phyloP scores from a whole-genome alignment of 371 early-diverging fungal genomes.

The Mucor saturninus region DNA sequence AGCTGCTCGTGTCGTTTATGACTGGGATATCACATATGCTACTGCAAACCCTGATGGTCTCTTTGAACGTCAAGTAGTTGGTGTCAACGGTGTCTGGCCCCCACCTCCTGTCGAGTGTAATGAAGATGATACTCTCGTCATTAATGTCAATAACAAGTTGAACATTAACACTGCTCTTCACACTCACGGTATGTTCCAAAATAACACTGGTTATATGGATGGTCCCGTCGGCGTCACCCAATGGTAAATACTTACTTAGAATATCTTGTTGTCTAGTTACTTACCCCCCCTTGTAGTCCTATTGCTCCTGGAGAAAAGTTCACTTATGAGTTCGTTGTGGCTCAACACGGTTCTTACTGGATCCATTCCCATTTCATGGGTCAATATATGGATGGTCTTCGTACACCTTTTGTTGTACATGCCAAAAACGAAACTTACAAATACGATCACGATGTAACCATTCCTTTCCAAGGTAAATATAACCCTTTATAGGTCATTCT shows the following conservation, averaged over 20 bases:
- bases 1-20: conserved; percentile 63
- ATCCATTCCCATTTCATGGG: conserved; percentile 48
- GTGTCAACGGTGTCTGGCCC: conserved; percentile 79
- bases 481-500: not conserved
- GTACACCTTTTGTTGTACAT: conserved; percentile 75
- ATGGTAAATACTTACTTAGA: conserved; percentile 38
- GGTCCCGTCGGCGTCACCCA: conserved; percentile 71
- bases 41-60: conserved; percentile 74
- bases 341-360: conserved; percentile 42
- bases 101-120: conserved; percentile 55
- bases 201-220: conserved; percentile 65
- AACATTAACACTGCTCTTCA: conserved; percentile 66
- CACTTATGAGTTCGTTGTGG: conserved; percentile 63
- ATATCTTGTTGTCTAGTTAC: not conserved
- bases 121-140: conserved; percentile 62
- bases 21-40: conserved; percentile 79
- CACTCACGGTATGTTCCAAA: conserved; percentile 76
- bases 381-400: conserved; percentile 85
- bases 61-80: conserved; percentile 68
- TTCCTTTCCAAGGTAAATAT: conserved; percentile 59
- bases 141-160: conserved; percentile 64
- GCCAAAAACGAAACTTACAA: conserved; percentile 62
- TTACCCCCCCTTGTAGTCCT: conserved; percentile 18
- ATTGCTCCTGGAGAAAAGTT: conserved; percentile 53
- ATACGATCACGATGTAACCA: conserved; percentile 72